These are phyloP conservation scores for Sporothrix humicola DNA, from an alignment of 2,329 filamentous ascomycete genomes.

Conservation along the genomic window DNA sequence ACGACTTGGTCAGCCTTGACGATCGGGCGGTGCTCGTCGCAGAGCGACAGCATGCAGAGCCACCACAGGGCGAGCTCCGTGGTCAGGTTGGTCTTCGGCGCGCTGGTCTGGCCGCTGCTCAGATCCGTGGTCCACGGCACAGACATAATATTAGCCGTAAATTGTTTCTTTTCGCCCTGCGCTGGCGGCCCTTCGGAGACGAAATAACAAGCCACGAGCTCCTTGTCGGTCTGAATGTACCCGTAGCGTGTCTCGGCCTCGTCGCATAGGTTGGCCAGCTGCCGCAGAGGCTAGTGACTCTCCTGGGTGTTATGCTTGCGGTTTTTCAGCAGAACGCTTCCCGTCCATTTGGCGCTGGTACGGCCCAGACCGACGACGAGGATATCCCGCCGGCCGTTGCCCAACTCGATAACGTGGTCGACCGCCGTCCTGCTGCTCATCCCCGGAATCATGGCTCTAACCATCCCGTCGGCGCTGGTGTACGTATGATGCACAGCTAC, in stretches of 20 bases:
- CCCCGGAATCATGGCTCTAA: not conserved
- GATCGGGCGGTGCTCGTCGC: constrained; percentile 4
- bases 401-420: constrained; percentile 11
- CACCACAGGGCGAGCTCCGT: constrained; percentile 22
- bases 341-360: not conserved
- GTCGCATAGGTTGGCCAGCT: not conserved
- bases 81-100: not conserved
- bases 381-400: not conserved
- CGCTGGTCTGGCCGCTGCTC: not conserved
- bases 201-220: constrained; percentile 8
- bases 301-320: fast-evolving
- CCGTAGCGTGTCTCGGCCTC: not conserved
- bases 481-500: not conserved
- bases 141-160: not conserved
- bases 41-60: constrained; percentile 17
- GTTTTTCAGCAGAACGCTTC: constrained; percentile 1
- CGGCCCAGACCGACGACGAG: constrained; percentile 13
- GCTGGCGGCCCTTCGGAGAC: not conserved
- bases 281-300: not conserved
- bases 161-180: not conserved
- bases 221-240: constrained; percentile 23
- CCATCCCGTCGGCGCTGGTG: not conserved
- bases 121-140: constrained; percentile 18
- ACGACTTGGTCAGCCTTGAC: not conserved
- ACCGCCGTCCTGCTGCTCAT: not conserved